Evolutionary conservation across 1,139 yeast species (phyloP), one percentile per base, ranked within the genome.

Genomic region (Geotrichum candidum): DNA sequence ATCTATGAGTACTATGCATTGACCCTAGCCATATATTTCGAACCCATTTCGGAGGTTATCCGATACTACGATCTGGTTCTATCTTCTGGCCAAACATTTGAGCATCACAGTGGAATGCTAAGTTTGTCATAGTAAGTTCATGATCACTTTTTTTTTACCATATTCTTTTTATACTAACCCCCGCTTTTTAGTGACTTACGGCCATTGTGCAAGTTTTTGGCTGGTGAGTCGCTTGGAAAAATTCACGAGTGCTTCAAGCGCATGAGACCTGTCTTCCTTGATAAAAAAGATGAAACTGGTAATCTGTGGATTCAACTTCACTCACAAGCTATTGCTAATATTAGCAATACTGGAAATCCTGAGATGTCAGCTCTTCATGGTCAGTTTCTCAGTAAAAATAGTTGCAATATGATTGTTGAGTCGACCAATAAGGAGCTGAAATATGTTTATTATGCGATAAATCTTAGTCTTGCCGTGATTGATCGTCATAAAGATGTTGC

Each of bases 1-100:
- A 76, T 81, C 18, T 81, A 81, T 64, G 82, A 80, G 65, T 68
- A 75, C 52, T 83, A 82, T 65, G 74, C 80, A 41, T 68, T 76
- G 23, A 73, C 81, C 0, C 66, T 82, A 64, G 86, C 84, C 1
- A 72, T 76, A 6, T 78, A 74, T 61, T 71, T 79, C 55, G 84
- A 82, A 60, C 82, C 85, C 1, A 62, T 77, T 51, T 68, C 73
- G 2, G 77, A 76, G 46, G 72, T 83, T 4, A 65, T 77, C 57
- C 75, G 76, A 66, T 69, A 70, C 55, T 69, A 69, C 57, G 71
- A 69, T 35, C 63, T 67, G 57, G 72, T 70, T 1, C 55, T 70
- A 27, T 69, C 69, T 13, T 66, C 72, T 2, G 72, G 72, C 29
- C 72, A 69, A 58, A 69, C 71, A 3, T 67, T 68, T 58, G 71